Evolutionary conservation across 495 filamentous ascomycete genomes (phyloP).

Genomic region (Xylaria cubensis): DNA sequence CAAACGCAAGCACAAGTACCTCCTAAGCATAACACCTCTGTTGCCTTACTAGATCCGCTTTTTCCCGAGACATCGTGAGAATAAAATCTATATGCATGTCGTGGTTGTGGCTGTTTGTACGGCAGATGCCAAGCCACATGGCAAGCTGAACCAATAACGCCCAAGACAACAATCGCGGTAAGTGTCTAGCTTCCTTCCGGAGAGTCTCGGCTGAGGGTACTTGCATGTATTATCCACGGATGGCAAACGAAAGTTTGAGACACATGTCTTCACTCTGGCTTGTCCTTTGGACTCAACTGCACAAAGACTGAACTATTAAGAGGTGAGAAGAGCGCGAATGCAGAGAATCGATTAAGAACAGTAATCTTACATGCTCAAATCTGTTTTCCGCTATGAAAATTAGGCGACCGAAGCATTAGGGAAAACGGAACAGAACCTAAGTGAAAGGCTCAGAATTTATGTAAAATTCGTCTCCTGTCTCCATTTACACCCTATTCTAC

Average conservation of each 20-base stretch:
- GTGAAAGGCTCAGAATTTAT: not conserved
- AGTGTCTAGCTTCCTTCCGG: not conserved
- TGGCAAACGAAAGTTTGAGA: not conserved
- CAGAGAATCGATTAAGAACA: not conserved
- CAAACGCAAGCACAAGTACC: not conserved
- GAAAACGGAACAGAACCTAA: not conserved
- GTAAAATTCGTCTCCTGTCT: not conserved
- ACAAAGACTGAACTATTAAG: not conserved
- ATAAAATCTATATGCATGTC: not conserved
- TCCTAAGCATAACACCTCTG: not conserved
- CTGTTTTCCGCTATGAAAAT: not conserved
- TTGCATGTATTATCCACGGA: not conserved
- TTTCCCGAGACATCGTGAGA: not conserved
- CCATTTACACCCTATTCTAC: not conserved
- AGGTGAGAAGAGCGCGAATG: not conserved
- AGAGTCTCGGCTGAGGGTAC: not conserved
- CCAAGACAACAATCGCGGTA: not conserved
- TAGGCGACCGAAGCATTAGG: not conserved
- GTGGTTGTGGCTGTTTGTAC: not conserved
- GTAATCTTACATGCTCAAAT: not conserved
- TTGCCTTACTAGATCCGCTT: not conserved
- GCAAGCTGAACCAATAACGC: slow-evolving; percentile 1
- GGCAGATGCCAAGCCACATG: slow-evolving; percentile 9
- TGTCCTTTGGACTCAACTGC: not conserved
- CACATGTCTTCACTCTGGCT: not conserved